Conservation (phyloP, 148 eudicot genomes). For the Vaccinium darrowii region DNA sequence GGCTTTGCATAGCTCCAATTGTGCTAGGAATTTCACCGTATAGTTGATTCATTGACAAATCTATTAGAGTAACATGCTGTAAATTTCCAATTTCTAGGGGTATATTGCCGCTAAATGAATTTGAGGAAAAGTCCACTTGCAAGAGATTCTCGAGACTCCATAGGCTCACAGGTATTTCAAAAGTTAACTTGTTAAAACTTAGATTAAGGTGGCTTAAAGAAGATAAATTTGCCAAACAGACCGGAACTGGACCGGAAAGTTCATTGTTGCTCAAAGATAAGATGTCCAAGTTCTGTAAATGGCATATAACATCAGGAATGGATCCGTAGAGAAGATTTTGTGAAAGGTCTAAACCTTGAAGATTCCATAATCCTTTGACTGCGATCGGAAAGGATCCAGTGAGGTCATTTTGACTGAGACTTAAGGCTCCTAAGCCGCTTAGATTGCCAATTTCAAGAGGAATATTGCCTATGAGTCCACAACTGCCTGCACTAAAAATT, state of each 20-base stretch:
- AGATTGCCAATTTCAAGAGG: neutral
- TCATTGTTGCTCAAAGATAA: neutral
- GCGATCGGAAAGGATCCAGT: neutral
- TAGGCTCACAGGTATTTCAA: too few species aligned
- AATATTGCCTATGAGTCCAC: neutral
- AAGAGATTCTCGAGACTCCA: too few species aligned
- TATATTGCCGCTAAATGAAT: too few species aligned
- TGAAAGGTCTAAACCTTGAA: neutral
- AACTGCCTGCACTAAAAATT: neutral
- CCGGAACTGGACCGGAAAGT: neutral
- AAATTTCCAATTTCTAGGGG: too few species aligned
- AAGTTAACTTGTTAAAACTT: too few species aligned
- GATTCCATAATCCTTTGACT: neutral
- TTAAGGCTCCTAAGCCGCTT: neutral
- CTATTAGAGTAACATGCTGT: too few species aligned
- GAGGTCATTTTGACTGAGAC: too few species aligned
- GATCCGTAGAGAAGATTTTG: neutral
- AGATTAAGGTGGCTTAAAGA: neutral
- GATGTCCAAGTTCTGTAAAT: neutral
- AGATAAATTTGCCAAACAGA: neutral
- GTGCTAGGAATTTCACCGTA: too few species aligned
- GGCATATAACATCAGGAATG: neutral
- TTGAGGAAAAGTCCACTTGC: too few species aligned
- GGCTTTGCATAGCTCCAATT: too few species aligned
- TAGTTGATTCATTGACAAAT: too few species aligned